phyloP scores from a whole-genome alignment of 192 early-diverging fungal genomes.

The Dissophora ornata region DNA sequence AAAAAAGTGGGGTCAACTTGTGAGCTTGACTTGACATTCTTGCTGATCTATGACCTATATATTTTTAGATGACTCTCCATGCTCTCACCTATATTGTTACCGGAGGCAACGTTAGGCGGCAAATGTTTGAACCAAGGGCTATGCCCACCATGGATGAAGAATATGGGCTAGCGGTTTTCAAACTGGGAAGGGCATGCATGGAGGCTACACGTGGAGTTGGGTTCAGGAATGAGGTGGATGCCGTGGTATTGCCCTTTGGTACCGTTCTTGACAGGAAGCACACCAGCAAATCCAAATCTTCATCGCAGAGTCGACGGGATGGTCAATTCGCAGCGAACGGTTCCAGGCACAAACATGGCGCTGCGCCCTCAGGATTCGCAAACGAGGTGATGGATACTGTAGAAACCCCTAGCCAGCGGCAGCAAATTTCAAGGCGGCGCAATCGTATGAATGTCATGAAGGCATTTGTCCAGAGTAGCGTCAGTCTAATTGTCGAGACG shows the following conservation, averaged over 20 bases:
- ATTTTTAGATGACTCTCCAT: slow-evolving; percentile 44
- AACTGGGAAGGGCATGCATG: slow-evolving; percentile 58
- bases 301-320: slow-evolving; percentile 5
- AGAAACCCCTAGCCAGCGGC: slow-evolving; percentile 30
- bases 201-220: slow-evolving; percentile 59
- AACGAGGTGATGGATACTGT: slow-evolving; percentile 43
- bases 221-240: slow-evolving; percentile 57
- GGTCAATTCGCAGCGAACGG: too few relatives aligned
- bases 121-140: slow-evolving; percentile 57
- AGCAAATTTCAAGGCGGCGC: slow-evolving; percentile 27
- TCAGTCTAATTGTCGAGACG: slow-evolving; percentile 19
- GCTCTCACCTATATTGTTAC: slow-evolving; percentile 54
- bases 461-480: slow-evolving; percentile 35
- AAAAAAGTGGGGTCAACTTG: too few relatives aligned
- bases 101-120: slow-evolving; percentile 57
- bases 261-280: slow-evolving; percentile 53
- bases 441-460: slow-evolving; percentile 38
- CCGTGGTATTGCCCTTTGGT: slow-evolving; percentile 53
- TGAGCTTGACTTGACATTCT: too few relatives aligned
- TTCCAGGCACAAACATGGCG: not conserved
- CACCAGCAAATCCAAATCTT: not conserved
- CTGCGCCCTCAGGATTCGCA: slow-evolving; percentile 16
- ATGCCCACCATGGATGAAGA: slow-evolving; percentile 56
- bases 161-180: slow-evolving; percentile 59
- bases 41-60: too few relatives aligned